Percentiles rank a stretch among this genome's conserved stretches.
Conservation (phyloP, 2,329 filamentous ascomycete species). For the Curvularia spicifera region DNA sequence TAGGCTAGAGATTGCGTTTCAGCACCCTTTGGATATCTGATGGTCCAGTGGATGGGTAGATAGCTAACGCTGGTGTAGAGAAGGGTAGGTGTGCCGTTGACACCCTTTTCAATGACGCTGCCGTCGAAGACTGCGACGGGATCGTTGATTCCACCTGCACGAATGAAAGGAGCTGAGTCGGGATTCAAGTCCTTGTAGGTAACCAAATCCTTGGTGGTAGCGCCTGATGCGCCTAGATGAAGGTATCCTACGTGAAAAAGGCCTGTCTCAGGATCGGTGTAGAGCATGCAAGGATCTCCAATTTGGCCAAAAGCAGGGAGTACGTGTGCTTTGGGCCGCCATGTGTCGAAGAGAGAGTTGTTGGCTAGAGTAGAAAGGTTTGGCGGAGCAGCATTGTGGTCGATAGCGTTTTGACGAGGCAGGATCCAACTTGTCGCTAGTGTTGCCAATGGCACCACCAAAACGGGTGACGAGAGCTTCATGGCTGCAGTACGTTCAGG, state of each 20-base stretch:
- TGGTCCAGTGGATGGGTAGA: conserved; percentile 56
- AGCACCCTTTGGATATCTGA: conserved; percentile 54
- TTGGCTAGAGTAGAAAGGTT: conserved; percentile 29
- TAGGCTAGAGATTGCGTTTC: conserved; percentile 57
- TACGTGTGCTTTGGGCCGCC: conserved; percentile 51
- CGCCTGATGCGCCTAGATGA: conserved; percentile 43
- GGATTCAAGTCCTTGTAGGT: conserved; percentile 50
- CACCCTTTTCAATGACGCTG: conserved; percentile 53
- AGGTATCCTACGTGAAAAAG: conserved; percentile 56
- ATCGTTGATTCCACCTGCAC: conserved; percentile 52
- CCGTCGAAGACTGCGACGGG: conserved; percentile 56
- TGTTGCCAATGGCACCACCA: conserved; percentile 9
- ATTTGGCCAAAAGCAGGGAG: conserved; percentile 52
- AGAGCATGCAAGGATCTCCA: conserved; percentile 56
- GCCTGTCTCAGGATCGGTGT: conserved; percentile 53
- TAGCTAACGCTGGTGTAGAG: conserved; percentile 56
- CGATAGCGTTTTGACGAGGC: conserved; percentile 16
- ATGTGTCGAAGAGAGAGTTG: conserved; percentile 25
- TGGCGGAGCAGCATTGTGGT: conserved; percentile 28
- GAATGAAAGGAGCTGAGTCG: conserved; percentile 39
- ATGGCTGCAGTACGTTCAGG: conserved; percentile 1
- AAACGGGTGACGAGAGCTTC: conserved; percentile 8
- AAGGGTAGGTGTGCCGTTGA: conserved; percentile 54
- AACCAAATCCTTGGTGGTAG: conserved; percentile 52
- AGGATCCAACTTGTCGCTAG: conserved; percentile 12